phyloP scores from a whole-genome alignment of 2,329 filamentous ascomycete species.

The Fusarium falciforme region DNA sequence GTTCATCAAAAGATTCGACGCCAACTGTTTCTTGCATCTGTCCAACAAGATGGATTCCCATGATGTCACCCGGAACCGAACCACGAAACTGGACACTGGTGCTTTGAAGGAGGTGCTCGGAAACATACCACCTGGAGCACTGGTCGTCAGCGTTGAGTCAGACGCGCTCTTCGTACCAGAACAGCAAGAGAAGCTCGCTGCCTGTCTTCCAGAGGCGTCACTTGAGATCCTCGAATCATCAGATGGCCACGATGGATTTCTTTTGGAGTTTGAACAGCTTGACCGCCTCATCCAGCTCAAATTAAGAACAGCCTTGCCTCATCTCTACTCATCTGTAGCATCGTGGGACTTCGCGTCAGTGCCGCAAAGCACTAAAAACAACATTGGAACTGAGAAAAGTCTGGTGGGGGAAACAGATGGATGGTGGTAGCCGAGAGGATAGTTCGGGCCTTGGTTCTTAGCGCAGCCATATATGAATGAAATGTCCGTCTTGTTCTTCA shows the following conservation, averaged over 20 bases:
- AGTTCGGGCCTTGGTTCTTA: neutral
- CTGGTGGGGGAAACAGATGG: neutral
- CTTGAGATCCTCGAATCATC: neutral
- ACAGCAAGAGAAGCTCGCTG: neutral
- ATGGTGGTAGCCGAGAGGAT: neutral
- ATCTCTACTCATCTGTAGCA: neutral
- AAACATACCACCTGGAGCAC: neutral
- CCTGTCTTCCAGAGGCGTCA: neutral
- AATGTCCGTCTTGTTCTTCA: neutral
- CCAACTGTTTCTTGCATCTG: conserved; percentile 9
- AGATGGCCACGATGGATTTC: neutral
- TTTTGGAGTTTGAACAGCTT: neutral
- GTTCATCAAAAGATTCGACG: conserved; percentile 14
- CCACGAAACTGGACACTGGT: neutral
- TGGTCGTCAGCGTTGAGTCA: neutral
- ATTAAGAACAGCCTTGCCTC: neutral
- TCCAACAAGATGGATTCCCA: conserved; percentile 10
- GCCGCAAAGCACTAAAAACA: neutral
- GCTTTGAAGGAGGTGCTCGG: neutral
- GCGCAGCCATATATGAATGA: neutral
- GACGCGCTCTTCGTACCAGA: neutral
- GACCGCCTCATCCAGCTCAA: neutral
- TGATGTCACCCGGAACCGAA: neutral
- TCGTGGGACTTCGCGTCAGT: neutral
- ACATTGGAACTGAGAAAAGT: neutral